Evolutionary conservation across 2,329 filamentous ascomycete species (phyloP).

Genomic region (Penicillium thymicola): DNA sequence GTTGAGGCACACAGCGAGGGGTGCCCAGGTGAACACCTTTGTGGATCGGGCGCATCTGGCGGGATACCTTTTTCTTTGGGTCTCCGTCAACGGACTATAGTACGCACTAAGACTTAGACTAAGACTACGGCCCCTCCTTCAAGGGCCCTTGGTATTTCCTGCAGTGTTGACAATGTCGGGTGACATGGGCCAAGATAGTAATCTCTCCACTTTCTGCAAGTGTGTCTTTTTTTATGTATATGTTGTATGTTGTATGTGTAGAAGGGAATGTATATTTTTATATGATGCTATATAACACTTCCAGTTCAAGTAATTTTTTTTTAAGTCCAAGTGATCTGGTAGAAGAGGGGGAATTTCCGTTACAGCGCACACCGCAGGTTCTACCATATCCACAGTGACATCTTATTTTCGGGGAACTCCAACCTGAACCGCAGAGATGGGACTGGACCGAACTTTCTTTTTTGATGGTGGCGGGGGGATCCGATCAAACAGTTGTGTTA

Average conservation of each 20-base stretch:
- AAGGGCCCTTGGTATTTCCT: background rate
- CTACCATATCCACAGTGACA: background rate
- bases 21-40: slow-evolving; percentile 5
- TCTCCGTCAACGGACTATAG: background rate
- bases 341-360: background rate
- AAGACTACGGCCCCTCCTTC: background rate
- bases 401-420: slow-evolving; percentile 1
- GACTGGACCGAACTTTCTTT: slow-evolving; percentile 8
- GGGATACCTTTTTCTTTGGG: background rate
- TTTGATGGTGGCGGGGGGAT: slow-evolving; percentile 10
- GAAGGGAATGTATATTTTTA: slow-evolving; percentile 13
- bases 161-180: background rate
- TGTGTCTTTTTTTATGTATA: slow-evolving; percentile 5
- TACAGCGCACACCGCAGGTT: slow-evolving; percentile 24
- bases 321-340: background rate
- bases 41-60: slow-evolving; percentile 7
- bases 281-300: background rate
- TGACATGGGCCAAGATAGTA: slow-evolving; percentile 28
- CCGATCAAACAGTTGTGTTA: slow-evolving; percentile 4
- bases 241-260: background rate
- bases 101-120: background rate
- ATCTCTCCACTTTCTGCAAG: slow-evolving; percentile 26
- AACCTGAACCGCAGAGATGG: background rate
- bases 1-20: slow-evolving; percentile 14
- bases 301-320: background rate